Conservation (phyloP, 2,329 filamentous ascomycete genomes). For the Drechslera avenae region DNA sequence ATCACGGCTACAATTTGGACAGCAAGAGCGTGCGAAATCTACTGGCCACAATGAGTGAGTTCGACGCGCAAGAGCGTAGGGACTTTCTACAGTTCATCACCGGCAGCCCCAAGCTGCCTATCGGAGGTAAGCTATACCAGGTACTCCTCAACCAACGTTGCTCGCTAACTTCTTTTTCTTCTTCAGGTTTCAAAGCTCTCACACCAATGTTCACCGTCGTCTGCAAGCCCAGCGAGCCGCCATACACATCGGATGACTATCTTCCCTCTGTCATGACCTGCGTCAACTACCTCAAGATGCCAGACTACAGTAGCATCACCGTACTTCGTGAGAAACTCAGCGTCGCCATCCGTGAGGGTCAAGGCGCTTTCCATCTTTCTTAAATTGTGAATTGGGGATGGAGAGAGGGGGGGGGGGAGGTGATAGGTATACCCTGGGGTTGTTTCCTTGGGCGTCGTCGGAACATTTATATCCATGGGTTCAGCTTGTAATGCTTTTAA, state of each 20-base stretch:
- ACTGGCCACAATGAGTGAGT: constrained; percentile 91
- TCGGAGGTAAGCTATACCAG: constrained; percentile 73
- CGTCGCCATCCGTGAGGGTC: constrained; percentile 90
- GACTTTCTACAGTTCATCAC: constrained; percentile 98
- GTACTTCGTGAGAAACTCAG: constrained; percentile 78
- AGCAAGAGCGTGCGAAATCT: constrained; percentile 94
- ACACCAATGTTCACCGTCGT: constrained; percentile 99
- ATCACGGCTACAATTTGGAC: constrained; percentile 98
- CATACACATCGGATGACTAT: constrained; percentile 93
- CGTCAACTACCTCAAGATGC: constrained; percentile 97
- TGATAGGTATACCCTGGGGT: constrained; percentile 8
- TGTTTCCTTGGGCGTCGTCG: neutral
- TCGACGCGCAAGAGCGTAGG: constrained; percentile 73
- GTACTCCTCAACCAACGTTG: neutral
- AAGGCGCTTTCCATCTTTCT: constrained; percentile 96
- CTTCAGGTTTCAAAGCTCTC: constrained; percentile 87
- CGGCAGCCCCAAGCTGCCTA: constrained; percentile 95
- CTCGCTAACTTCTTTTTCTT: constrained; percentile 10
- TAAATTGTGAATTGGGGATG: constrained; percentile 49
- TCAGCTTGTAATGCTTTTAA: neutral
- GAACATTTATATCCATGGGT: constrained; percentile 6
- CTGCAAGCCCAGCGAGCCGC: constrained; percentile 96
- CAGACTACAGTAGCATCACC: constrained; percentile 83
- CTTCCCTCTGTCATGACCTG: constrained; percentile 99
- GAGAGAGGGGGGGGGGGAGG: neutral